phyloP scores from a whole-genome alignment of 306 rosid genomes.

The Quercus aquifolioides region DNA sequence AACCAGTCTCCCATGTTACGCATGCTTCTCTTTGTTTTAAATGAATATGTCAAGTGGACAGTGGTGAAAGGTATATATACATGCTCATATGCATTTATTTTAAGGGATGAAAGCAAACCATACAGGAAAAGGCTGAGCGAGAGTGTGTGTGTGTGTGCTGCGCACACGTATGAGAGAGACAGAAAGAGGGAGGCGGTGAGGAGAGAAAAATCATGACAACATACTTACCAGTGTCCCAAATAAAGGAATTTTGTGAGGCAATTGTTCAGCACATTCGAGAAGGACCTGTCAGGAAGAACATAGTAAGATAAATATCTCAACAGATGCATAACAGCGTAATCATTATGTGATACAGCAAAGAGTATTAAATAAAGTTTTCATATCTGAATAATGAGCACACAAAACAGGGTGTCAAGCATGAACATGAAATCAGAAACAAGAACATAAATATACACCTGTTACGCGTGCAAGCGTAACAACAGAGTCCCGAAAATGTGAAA shows the following conservation, averaged over 20 bases:
- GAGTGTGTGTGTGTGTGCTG: no score
- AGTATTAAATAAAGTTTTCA: not conserved
- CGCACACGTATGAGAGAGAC: not conserved
- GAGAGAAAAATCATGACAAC: not conserved
- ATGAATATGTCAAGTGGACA: no score
- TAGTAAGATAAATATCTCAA: constrained; percentile 10
- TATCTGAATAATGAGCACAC: not conserved
- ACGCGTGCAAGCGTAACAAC: no score
- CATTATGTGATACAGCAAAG: not conserved
- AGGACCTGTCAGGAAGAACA: constrained; percentile 61
- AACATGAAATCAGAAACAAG: not conserved
- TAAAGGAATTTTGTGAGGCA: constrained; percentile 90
- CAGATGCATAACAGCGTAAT: not conserved
- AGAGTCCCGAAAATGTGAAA: not conserved
- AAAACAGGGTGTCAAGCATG: not conserved
- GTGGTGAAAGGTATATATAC: no score
- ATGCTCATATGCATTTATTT: no score
- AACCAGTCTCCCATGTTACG: no score
- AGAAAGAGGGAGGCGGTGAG: not conserved
- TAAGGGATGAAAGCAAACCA: not conserved
- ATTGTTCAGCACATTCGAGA: constrained; percentile 70
- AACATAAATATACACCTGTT: not conserved
- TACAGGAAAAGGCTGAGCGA: no score
- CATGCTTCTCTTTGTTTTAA: no score
- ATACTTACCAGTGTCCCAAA: constrained; percentile 80